A percentile compares a stretch with the other conserved stretches of the same genome.
Evolutionary conservation across 257 asterid species (phyloP).

Genomic region (Nicotiana sylvestris): DNA sequence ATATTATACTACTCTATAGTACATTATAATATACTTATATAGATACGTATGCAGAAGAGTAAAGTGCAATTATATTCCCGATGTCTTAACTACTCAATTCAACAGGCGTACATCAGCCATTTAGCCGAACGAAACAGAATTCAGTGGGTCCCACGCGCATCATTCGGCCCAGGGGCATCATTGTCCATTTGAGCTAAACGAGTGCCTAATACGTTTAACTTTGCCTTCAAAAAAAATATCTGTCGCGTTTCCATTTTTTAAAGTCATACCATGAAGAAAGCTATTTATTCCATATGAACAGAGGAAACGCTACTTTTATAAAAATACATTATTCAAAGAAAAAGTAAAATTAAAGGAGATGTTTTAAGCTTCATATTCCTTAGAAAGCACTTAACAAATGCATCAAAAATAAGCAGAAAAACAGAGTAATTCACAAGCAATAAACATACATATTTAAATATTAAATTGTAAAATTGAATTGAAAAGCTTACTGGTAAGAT

Average conservation of each 20-base stretch:
- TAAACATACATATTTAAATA: not conserved
- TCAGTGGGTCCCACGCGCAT: not conserved
- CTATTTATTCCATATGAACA: not conserved
- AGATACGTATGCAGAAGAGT: not conserved
- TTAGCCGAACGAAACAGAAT: not conserved
- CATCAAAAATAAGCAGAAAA: not conserved
- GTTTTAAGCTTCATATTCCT: not conserved
- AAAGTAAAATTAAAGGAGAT: not conserved
- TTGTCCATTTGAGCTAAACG: not conserved
- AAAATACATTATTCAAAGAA: not conserved
- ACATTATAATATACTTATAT: no score
- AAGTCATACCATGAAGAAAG: not conserved
- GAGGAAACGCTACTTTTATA: not conserved
- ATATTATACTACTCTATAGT: not conserved
- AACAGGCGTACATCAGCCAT: not conserved
- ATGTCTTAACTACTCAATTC: not conserved
- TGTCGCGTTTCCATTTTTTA: not conserved
- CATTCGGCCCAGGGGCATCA: not conserved
- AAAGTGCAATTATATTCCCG: not conserved
- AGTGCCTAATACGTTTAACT: not conserved
- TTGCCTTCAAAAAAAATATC: not conserved
- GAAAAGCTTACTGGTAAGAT: conserved; percentile 58
- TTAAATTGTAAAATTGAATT: not conserved
- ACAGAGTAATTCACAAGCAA: not conserved
- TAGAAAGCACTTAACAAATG: not conserved